Evolutionary conservation across 495 filamentous ascomycete genomes (phyloP), one percentile per base, ranked within the genome.

Genomic region (Aspergillus saccharolyticus): DNA sequence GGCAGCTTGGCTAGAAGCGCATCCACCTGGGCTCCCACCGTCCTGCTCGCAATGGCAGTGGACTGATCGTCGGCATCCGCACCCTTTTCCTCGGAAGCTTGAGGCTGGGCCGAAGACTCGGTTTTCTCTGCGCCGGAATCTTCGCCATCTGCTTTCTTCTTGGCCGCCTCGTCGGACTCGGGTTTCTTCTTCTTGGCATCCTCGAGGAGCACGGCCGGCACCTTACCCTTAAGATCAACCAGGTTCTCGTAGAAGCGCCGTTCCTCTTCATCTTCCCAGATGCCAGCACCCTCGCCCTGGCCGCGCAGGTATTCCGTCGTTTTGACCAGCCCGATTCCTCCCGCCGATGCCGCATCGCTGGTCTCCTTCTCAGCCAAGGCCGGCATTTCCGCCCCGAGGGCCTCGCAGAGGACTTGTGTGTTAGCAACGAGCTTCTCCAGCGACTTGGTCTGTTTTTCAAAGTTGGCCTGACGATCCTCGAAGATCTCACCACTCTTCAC

Each of bases 211-310:
- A 97, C 92, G 14, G 86, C 89, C 9, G 94, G 94, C 19, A 99
- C 94, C 61, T 95, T 93, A 61, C 93, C 91, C 66, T 96, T 96
- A 14, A 99, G 79, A 69, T 99, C 94, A 17, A 94, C 86, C 5
- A 97, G 76, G 64, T 96, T 96, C 72, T 99, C 94, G 69, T 99
- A 97, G 70, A 97, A 99, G 33, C 94, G 88, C 54, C 95, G 82
- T 69, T 99, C 92, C 44, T 99, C 94, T 65, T 97, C 94, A 62
- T 99, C 94, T 75, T 97, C 95, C 94, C 94, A 99, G 63, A 97
- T 97, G 1, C 94, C 94, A n/a, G 91, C 82, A 8, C 93, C 93
- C 58, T 97, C 94, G 5, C 86, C 86, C 64, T 94, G 89, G 19
- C 90, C 89, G 30, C 90, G 88, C 9, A 97, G 79, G 64, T 96